Evolutionary conservation across 495 filamentous ascomycete genomes (phyloP).

Genomic region (Penicillium salamii): DNA sequence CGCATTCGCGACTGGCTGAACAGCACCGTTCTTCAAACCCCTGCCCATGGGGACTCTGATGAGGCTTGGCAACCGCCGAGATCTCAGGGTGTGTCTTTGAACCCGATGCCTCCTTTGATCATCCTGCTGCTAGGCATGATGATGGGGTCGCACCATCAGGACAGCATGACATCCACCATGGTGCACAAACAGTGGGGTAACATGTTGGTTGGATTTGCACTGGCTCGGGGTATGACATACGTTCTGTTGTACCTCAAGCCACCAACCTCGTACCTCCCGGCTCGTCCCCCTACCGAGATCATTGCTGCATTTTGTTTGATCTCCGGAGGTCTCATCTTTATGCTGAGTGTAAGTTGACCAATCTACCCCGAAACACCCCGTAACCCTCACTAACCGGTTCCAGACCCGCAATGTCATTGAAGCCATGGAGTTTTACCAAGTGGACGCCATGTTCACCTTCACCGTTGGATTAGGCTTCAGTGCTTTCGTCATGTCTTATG

Average conservation of each 20-base stretch:
- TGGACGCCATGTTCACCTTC: conserved; percentile 88
- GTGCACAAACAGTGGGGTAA: conserved; percentile 94
- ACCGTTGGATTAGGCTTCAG: conserved; percentile 84
- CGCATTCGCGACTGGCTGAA: conserved; percentile 70
- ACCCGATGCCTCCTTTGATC: conserved; percentile 84
- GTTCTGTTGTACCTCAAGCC: conserved; percentile 75
- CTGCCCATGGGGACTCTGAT: conserved; percentile 43
- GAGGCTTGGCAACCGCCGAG: conserved; percentile 56
- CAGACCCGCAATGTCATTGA: conserved; percentile 69
- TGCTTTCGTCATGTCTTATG: conserved; percentile 83
- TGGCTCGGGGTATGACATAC: conserved; percentile 79
- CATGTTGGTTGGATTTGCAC: conserved; percentile 75
- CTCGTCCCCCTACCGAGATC: conserved; percentile 88
- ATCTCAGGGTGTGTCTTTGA: conserved; percentile 74
- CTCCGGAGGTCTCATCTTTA: conserved; percentile 85
- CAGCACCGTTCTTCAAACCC: conserved; percentile 47
- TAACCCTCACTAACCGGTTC: not conserved
- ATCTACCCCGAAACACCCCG: not conserved
- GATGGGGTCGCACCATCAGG: conserved; percentile 93
- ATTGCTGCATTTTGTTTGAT: conserved; percentile 83
- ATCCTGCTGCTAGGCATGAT: conserved; percentile 84
- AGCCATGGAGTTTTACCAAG: conserved; percentile 70
- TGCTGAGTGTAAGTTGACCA: conserved; percentile 70
- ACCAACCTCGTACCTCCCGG: conserved; percentile 79
- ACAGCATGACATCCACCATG: conserved; percentile 82